phyloP scores from a whole-genome alignment of 1,139 yeast genomes.

The Geotrichum histeridarum region DNA sequence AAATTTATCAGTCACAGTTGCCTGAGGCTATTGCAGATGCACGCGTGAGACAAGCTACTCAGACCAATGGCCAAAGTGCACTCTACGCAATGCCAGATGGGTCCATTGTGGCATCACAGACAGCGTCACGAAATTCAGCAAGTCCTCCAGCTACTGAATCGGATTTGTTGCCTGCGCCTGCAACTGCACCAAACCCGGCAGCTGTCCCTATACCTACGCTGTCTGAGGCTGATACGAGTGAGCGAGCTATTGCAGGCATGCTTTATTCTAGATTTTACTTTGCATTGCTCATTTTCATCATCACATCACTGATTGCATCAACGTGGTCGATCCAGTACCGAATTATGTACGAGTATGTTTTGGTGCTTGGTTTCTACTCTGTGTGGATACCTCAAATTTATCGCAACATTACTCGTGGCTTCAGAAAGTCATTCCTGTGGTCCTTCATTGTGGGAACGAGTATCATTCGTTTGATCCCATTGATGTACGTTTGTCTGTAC shows the following conservation, averaged over 20 bases:
- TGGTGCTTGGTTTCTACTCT: slow-evolving; percentile 54
- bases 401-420: slow-evolving; percentile 67
- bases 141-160: neutral
- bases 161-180: slow-evolving; percentile 7
- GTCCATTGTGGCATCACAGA: slow-evolving; percentile 17
- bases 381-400: slow-evolving; percentile 90
- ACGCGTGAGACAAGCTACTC: slow-evolving; percentile 34
- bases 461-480: slow-evolving; percentile 56
- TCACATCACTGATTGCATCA: slow-evolving; percentile 53
- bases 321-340: slow-evolving; percentile 63
- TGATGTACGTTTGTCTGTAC: slow-evolving; percentile 54
- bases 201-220: slow-evolving; percentile 26
- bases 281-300: slow-evolving; percentile 52
- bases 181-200: slow-evolving; percentile 23
- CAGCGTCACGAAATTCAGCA: neutral
- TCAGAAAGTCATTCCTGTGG: slow-evolving; percentile 58
- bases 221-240: slow-evolving; percentile 42
- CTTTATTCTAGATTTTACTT: slow-evolving; percentile 61
- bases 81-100: slow-evolving; percentile 30
- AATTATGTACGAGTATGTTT: slow-evolving; percentile 51
- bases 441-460: slow-evolving; percentile 66
- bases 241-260: slow-evolving; percentile 54
- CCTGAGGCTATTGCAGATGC: slow-evolving; percentile 64
- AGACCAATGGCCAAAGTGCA: slow-evolving; percentile 16
- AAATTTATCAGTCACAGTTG: slow-evolving; percentile 65